Evolutionary conservation across 2,329 filamentous ascomycete genomes (phyloP).

Genomic region (Curvularia lunata): DNA sequence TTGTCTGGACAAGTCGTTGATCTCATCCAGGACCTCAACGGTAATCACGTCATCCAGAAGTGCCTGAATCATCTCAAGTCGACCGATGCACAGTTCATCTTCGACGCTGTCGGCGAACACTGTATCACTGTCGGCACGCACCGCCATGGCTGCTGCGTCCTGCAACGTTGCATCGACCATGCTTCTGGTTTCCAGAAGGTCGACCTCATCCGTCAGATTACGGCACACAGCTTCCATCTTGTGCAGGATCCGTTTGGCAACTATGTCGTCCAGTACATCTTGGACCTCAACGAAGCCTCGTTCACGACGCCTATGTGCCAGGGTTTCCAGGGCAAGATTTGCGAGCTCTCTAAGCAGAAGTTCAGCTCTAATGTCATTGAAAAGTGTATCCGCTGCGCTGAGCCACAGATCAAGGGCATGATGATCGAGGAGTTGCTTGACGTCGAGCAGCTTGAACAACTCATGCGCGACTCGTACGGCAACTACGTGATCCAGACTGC

Average conservation of each 20-base stretch:
- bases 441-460: conserved; percentile 79
- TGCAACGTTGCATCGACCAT: conserved; percentile 98
- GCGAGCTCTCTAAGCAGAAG: conserved; percentile 86
- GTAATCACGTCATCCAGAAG: conserved; percentile 99
- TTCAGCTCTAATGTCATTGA: conserved; percentile 99
- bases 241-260: conserved; percentile 98
- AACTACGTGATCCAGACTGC: conserved; percentile 99
- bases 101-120: conserved; percentile 85
- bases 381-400: conserved; percentile 84
- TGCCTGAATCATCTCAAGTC: conserved; percentile 92
- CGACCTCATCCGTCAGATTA: conserved; percentile 86
- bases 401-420: conserved; percentile 73
- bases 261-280: conserved; percentile 97
- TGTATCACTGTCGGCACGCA: conserved; percentile 94
- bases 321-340: conserved; percentile 76
- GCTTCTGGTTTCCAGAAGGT: conserved; percentile 88
- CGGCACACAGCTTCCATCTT: conserved; percentile 81
- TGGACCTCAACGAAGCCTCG: conserved; percentile 84
- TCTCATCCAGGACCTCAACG: conserved; percentile 95
- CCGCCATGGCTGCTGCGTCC: conserved; percentile 95
- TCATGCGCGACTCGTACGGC: conserved; percentile 90
- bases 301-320: conserved; percentile 90
- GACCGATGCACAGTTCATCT: conserved; percentile 91
- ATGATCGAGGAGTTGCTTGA: conserved; percentile 83
- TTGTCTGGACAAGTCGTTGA: conserved; percentile 85